A percentile compares a stretch with the other conserved stretches of the same genome.
phyloP scores from a whole-genome alignment of 192 early-diverging fungal species.

The Entomortierella lignicola region DNA sequence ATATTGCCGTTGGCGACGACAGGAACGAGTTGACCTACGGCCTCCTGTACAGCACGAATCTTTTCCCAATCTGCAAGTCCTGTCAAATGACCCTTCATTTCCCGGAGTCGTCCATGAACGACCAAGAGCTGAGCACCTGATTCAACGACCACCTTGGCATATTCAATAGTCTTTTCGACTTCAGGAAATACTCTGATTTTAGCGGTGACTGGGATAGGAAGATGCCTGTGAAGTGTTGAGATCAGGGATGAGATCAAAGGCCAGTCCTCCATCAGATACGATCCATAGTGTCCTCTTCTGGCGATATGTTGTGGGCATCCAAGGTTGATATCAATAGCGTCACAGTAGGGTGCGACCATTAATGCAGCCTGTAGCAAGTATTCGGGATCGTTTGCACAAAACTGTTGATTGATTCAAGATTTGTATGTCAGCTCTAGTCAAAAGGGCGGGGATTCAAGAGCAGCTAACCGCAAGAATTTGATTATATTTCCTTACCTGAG shows the following conservation, averaged over 20 bases:
- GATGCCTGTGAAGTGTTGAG: constrained; percentile 78
- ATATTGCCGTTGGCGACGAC: constrained; percentile 99
- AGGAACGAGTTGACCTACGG: constrained; percentile 75
- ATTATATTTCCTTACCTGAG: constrained; percentile 69
- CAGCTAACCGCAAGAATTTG: no score
- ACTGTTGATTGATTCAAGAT: constrained; percentile 71
- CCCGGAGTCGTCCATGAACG: constrained; percentile 92
- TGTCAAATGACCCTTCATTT: constrained; percentile 97
- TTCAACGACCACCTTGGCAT: constrained; percentile 94
- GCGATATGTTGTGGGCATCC: constrained; percentile 98
- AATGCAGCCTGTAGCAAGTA: constrained; percentile 84
- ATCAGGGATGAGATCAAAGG: constrained; percentile 68
- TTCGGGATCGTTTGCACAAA: constrained; percentile 97
- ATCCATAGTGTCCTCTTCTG: constrained; percentile 88
- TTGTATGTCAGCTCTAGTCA: no score
- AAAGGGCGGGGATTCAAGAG: no score
- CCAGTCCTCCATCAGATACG: constrained; percentile 97
- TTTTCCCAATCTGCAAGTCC: constrained; percentile 97
- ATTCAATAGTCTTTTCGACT: constrained; percentile 89
- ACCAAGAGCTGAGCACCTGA: constrained; percentile 93
- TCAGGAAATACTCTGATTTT: constrained; percentile 95
- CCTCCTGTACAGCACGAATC: constrained; percentile 86
- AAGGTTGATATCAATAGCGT: constrained; percentile 95
- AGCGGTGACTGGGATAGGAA: constrained; percentile 92
- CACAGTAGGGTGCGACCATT: constrained; percentile 84